phyloP scores from a whole-genome alignment of 2,329 filamentous ascomycete species.

The Grosmannia serpens region DNA sequence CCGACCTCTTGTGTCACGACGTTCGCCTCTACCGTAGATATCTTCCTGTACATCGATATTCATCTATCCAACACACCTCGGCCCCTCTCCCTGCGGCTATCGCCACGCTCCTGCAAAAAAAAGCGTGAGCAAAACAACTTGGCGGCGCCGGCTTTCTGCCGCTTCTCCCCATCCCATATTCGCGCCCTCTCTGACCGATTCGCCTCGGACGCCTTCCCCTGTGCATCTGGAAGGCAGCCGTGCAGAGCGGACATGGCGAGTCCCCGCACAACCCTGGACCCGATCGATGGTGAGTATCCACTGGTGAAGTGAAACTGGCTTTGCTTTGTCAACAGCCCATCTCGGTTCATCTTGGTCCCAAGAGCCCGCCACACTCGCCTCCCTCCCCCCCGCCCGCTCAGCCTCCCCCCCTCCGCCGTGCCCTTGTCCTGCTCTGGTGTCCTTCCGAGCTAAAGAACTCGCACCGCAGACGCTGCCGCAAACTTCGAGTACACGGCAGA shows the following conservation, averaged over 20 bases:
- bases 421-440: background rate
- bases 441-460: background rate
- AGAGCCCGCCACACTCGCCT: background rate
- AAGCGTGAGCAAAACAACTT: background rate
- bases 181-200: background rate
- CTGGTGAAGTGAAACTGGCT: background rate
- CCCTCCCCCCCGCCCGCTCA: background rate
- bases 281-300: background rate
- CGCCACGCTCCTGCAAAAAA: background rate
- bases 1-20: too few relatives aligned
- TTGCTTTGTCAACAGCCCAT: background rate
- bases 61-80: background rate
- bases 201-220: background rate
- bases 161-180: background rate
- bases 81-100: background rate
- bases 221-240: background rate
- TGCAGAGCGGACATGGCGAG: slow-evolving; percentile 1
- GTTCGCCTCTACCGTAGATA: background rate
- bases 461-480: background rate
- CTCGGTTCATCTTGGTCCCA: background rate
- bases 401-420: background rate
- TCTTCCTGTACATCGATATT: background rate
- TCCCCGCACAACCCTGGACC: background rate
- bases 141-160: background rate
- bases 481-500: background rate